Evolutionary conservation across 345 rosid genomes (phyloP), one percentile per base, ranked within the genome.

Genomic region (Microthlaspi erraticum): DNA sequence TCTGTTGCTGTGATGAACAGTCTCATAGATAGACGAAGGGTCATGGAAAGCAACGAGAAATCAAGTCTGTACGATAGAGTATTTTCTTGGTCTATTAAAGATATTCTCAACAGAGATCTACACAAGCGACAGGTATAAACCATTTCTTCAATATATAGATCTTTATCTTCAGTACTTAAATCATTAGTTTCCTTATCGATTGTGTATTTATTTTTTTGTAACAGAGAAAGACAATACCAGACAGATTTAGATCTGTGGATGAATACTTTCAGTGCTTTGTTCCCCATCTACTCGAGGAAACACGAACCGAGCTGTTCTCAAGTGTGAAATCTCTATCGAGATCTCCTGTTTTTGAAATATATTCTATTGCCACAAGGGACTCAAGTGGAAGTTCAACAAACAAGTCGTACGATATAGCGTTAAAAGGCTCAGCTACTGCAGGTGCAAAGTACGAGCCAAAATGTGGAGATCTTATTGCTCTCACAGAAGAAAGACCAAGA

Each of bases 391-490:
- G 38, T 3, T 45, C 65, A 2, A 71, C 72, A 0, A 57, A 54
- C 2, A 20, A 41, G 7, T 14, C 43, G 46, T 66, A 79, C 6
- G 19, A 74, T 1, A 20, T 79, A 14, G 29, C 12, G 5, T 3
- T 79, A 12, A 43, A 1, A 10, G 1, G 12, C 36, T 16, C 23
- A 8, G 34, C 31, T 10, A 43, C 0, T 5, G 0, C 18, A 37
- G 5, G 6, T 44, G 72, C 7, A 20, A 23, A 65, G 53, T 83
- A 79, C 33, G 7, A 62, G 52, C 87, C 87, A 5, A 69, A 48
- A 18, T 8, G 39, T 32, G 83, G 87, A 43, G 82, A 83, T 79
- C 71, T 81, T 10, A 51, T 81, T 57, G 80, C 79, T 9, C 43
- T 83, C 10, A 72, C 85, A 8, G 66, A 45, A 38, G 73, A 39